Evolutionary conservation across 2,329 filamentous ascomycete species (phyloP).

Genomic region (Aspergillus sp.): DNA sequence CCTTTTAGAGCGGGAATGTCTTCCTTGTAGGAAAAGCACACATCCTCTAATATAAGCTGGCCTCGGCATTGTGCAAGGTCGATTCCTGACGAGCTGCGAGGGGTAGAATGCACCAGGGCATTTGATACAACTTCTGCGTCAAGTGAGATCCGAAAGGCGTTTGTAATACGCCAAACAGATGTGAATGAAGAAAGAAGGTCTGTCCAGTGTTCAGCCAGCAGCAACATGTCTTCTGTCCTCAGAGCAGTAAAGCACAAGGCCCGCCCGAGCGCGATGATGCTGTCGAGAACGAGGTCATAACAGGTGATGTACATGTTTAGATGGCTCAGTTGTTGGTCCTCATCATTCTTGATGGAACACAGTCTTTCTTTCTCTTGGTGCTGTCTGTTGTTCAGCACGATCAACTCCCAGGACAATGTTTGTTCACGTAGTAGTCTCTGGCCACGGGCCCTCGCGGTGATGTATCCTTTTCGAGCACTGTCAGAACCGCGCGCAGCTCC

Average conservation of each 20-base stretch:
- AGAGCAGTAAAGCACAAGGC: neutral
- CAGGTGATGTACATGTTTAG: neutral
- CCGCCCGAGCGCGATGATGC: neutral
- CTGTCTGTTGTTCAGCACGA: neutral
- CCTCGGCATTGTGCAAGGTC: neutral
- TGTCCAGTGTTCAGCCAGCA: neutral
- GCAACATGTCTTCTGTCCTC: neutral
- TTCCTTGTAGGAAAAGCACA: neutral
- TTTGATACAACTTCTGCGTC: neutral
- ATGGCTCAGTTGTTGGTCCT: neutral
- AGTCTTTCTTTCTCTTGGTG: neutral
- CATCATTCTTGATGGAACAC: neutral
- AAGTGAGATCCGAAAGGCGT: neutral
- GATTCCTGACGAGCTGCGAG: neutral
- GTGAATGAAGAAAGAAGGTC: neutral
- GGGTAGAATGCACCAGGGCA: neutral
- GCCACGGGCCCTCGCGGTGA: neutral
- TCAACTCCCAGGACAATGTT: neutral
- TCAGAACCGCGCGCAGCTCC: neutral
- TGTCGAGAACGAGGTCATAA: neutral
- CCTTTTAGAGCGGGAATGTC: neutral
- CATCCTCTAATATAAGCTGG: neutral
- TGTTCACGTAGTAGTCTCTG: neutral
- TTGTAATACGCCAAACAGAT: neutral
- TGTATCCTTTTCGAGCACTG: neutral